These are phyloP conservation scores for Solanum lycopersicoides DNA, from an alignment of 257 asterid species.

Conservation along the genomic window DNA sequence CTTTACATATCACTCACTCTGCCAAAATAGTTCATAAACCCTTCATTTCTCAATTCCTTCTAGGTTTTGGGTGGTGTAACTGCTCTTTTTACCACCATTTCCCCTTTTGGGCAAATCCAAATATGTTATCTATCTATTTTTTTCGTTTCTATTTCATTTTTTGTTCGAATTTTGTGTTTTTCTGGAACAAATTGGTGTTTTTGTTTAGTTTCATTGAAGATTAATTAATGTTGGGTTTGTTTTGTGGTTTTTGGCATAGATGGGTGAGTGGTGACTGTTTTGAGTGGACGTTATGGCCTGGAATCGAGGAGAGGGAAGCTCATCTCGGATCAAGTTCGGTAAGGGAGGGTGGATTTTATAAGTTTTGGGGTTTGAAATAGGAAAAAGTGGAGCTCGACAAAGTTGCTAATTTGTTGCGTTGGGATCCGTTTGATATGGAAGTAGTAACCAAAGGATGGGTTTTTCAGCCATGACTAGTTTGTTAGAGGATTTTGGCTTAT, in stretches of 20 bases:
- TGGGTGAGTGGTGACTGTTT: neutral
- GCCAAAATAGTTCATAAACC: neutral
- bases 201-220: slow-evolving; percentile 2
- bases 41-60: neutral
- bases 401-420: slow-evolving; percentile 22
- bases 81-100: neutral
- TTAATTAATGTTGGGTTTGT: neutral
- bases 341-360: slow-evolving; percentile 3
- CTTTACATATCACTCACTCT: neutral
- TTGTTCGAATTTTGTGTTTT: neutral
- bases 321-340: slow-evolving; percentile 7
- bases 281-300: slow-evolving; percentile 26
- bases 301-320: slow-evolving; percentile 20
- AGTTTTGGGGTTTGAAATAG: neutral
- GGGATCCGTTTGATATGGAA: slow-evolving; percentile 51
- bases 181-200: neutral
- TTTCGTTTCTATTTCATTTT: neutral
- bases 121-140: neutral
- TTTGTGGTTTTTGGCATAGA: neutral
- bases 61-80: neutral
- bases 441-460: slow-evolving; percentile 2
- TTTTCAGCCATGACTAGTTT: slow-evolving; percentile 23
- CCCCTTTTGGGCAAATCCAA: neutral
- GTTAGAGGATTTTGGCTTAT: slow-evolving; percentile 31
- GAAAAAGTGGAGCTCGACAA: slow-evolving; percentile 6